Base-by-base conservation (phyloP, 495 filamentous ascomycete species). In the Tricharina praecox region DNA sequence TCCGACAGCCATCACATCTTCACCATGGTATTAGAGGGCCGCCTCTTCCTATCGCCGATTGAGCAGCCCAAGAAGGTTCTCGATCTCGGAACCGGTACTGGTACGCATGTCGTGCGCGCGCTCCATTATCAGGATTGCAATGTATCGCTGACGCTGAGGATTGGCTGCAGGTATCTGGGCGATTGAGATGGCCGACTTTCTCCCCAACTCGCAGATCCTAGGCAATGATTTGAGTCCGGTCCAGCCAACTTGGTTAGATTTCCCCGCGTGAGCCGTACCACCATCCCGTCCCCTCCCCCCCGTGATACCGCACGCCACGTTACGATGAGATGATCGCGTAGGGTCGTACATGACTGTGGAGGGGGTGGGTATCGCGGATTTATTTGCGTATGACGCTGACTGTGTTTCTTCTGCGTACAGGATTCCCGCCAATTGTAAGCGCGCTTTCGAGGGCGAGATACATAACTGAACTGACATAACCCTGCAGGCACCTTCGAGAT, bases 191-290 rank as follows among this genome's bases (percentile, higher is more conserved):
- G 74, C 66, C 18, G 69, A 72, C 51, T 43, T 52, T 46, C 71
- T 65, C 33, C 67, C 70, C 3, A 50, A 58, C 9, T 61, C 70
- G 5, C 35, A 59, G 37, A 56, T 74, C 48, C 70, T 68, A 38
- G 78, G 79, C 36, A 75, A 72, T 13, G 78, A 82, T 52, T 66
- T 82, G 8, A 76, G 73, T 0, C 72, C 76, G 4, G 69, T 73
- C 23, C 70, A 73, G 34, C 66, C 67, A 0, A 35, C 44, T 10
- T 63, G 64, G 47, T 53, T 35, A 16, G 13, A 5, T 32, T 32
- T 32, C 5, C 28, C 28, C 28, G 28, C 13, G 28, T 32, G 28
- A 32, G 7, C 13, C n/a, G n/a, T n/a, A n/a, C n/a, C n/a, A n/a
- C n/a, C n/a, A n/a, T n/a, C n/a, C n/a, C n/a, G n/a, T n/a, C n/a